Evolutionary conservation across 2,329 filamentous ascomycete species (phyloP), one percentile per base, ranked within the genome.

Genomic region (Sporothrix phasma): DNA sequence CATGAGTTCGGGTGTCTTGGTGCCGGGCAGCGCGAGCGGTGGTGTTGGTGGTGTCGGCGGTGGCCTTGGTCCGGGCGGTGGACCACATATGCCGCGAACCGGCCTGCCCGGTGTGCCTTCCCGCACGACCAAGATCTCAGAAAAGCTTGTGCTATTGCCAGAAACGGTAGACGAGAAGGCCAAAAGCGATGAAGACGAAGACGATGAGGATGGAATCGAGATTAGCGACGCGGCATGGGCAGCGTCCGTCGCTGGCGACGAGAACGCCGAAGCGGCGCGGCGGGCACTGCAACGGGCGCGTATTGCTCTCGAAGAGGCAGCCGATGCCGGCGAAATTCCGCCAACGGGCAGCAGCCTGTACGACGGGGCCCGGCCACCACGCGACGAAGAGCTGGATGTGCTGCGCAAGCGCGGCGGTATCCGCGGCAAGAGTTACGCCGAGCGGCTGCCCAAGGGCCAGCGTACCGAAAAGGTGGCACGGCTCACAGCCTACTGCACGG

Each of bases 401-500:
- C 73, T 88, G 66, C 82, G 79, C 70, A 85, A 83, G 73, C 77
- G 81, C 65, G 89, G 82, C 69, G 85, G 79, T 63, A 84, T 80
- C 65, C 81, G 76, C 59, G 84, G 92, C 62, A 97, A 96, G 79
- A 96, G 89, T 72, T 96, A 96, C 75, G 94, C 94, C 5, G 94
- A 99, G 76, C 84, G 94, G 58, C 76, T 97, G 66, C 91, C 94
- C 51, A 99, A 99, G 76, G 83, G 88, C 24, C 86, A 93, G 72
- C 82, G 94, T 64, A 88, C 90, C 13, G 90, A 96, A 70, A 94
- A 94, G 76, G 79, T 99, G 66, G 88, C 93, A 37, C 84, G 94
- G 66, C 84, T 97, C 63, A 99, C 94, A 64, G 94, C 94, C 11
- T 99, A 97, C 75, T 97, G 93, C 75, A 97, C 92, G 0, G 93